Percentiles rank a stretch among this genome's conserved stretches.
These are phyloP conservation scores for Trichophyton rubrum DNA, from an alignment of 2,329 filamentous ascomycete species.

Conservation along the genomic window DNA sequence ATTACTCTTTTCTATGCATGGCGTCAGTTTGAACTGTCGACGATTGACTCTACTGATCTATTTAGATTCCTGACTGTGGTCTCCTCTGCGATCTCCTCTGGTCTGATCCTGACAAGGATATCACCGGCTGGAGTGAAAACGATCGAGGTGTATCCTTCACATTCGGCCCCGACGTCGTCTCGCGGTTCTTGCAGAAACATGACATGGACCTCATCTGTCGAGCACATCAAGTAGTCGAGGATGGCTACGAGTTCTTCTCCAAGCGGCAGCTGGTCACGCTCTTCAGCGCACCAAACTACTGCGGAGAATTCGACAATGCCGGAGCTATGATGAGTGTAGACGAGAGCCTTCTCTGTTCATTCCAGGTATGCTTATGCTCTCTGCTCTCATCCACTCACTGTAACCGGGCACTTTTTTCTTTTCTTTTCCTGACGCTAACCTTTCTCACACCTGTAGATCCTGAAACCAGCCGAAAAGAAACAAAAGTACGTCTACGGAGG, in stretches of 20 bases:
- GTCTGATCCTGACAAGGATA: conserved; percentile 99
- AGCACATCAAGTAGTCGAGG: conserved; percentile 96
- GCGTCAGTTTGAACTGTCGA: conserved; percentile 13
- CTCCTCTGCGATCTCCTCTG: conserved; percentile 94
- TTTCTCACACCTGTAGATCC: conserved; percentile 49
- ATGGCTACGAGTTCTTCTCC: conserved; percentile 99
- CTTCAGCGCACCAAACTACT: conserved; percentile 98
- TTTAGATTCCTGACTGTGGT: conserved; percentile 91
- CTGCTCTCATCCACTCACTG: neutral
- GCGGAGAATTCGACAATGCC: conserved; percentile 97
- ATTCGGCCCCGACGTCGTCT: conserved; percentile 94
- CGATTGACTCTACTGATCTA: conserved; percentile 9
- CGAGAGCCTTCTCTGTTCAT: conserved; percentile 94
- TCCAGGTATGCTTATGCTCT: conserved; percentile 63
- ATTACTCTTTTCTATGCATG: neutral
- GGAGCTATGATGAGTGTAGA: conserved; percentile 99
- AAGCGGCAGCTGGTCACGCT: conserved; percentile 95
- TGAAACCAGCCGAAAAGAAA: conserved; percentile 99
- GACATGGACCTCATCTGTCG: conserved; percentile 99
- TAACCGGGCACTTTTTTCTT: neutral
- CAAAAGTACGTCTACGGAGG: conserved; percentile 92
- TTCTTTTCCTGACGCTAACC: conserved; percentile 9
- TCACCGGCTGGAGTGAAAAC: conserved; percentile 98
- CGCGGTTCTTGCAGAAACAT: conserved; percentile 94
- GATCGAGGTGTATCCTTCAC: conserved; percentile 98